Evolutionary conservation across 179 eudicot genomes (phyloP), one percentile per base, ranked within the genome.

Genomic region (Heliamphora pulchella): DNA sequence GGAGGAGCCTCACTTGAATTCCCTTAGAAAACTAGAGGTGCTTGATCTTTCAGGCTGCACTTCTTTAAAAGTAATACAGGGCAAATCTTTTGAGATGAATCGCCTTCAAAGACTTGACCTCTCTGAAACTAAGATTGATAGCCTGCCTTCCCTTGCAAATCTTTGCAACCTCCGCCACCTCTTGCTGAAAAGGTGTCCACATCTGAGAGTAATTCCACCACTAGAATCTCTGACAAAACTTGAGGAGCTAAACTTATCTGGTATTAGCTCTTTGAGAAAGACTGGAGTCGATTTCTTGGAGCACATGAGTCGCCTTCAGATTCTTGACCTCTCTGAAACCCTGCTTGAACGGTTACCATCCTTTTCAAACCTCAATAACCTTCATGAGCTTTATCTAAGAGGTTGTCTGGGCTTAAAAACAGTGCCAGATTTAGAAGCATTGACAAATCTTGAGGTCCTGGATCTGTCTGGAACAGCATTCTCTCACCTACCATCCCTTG

Each of bases 251-350:
- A 80, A 80, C 51, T 75, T 80, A 43, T 43, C 18, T 18, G 73
- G 65, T 64, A 15, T 75, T 50, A 13, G 1, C 10, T 20, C 8
- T 58, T 4, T 54, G 39, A 17, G 39, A 4, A 66, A 41, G 51
- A 43, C 8, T 17, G 73, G 51, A 17, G 61, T 54, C 71, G 47
- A 55, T 15, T 83, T 77, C 68, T 55, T 80, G 67, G 46, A 72
- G 6, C 50, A 50, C 5, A 64, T 67, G 50, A 48, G 18, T 41
- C 41, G 65, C 41, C 80, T 83, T 63, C 78, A 48, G 46, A 62
- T 71, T 53, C 83, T 83, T 54, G 78, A 83, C 71, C 83, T 83
- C 53, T 83, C 86, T 14, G 86, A 77, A 18, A 80, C 81, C 55
- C 59, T 53, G 55, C 76, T 83, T 57, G 47, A 44, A 5, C 9